A percentile compares a stretch with the other conserved stretches of the same genome.
Evolutionary conservation across 257 asterid genomes (phyloP).

Genomic region (Solanum neorickii): DNA sequence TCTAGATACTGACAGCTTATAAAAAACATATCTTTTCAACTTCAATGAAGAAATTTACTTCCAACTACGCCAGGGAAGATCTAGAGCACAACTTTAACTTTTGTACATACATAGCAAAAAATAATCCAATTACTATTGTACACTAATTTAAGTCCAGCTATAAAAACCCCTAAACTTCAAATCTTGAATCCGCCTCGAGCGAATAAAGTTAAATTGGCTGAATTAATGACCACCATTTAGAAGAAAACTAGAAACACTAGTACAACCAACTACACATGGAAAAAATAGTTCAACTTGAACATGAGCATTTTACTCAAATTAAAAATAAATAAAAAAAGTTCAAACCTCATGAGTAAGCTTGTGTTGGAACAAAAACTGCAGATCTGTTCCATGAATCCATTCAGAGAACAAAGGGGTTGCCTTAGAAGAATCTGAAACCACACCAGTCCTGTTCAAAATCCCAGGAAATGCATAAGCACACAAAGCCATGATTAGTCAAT

Average conservation of each 20-base stretch:
- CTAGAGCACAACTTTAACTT: background rate
- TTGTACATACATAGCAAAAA: background rate
- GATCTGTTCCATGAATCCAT: constrained; percentile 46
- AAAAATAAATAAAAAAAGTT: background rate
- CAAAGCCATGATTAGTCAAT: constrained; percentile 37
- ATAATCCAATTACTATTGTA: background rate
- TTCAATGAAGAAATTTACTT: background rate
- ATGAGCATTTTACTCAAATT: background rate
- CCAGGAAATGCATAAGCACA: constrained; percentile 51
- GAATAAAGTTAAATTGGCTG: background rate
- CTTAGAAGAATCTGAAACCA: constrained; percentile 27
- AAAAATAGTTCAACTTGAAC: background rate
- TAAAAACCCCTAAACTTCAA: background rate
- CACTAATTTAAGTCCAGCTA: background rate
- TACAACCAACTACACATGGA: background rate
- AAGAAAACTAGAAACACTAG: background rate
- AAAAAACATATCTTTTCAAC: background rate
- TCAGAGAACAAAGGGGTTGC: constrained; percentile 18
- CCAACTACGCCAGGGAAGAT: background rate
- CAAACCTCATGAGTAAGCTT: constrained; percentile 41
- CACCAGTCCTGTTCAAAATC: constrained; percentile 25
- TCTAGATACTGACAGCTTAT: background rate
- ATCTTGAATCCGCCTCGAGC: background rate
- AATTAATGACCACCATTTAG: background rate
- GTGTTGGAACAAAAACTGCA: constrained; percentile 21